Conservation (phyloP, 495 filamentous ascomycete genomes). For the Glonium stellatum region DNA sequence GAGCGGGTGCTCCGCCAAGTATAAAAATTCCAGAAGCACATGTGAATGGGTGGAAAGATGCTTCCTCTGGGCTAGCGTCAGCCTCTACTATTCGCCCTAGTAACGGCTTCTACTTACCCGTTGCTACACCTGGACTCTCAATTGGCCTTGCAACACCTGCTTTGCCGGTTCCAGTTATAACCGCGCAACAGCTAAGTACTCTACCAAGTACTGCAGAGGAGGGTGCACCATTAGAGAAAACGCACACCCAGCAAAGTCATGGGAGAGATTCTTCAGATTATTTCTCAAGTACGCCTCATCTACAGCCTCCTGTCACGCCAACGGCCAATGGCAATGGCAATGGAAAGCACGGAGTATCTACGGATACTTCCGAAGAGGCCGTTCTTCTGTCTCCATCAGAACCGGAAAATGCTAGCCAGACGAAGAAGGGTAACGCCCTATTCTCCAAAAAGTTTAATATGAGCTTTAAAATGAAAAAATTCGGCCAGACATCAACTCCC, state of each 20-base stretch:
- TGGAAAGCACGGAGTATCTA: constrained; percentile 18
- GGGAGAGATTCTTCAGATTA: constrained; percentile 53
- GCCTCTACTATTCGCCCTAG: constrained; percentile 57
- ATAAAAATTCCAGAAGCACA: constrained; percentile 55
- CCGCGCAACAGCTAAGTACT: constrained; percentile 34
- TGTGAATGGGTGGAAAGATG: constrained; percentile 42
- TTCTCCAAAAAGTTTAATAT: constrained; percentile 87
- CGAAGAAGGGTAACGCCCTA: constrained; percentile 59
- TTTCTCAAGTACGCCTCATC: constrained; percentile 47
- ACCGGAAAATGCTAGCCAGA: constrained; percentile 57
- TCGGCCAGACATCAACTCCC: constrained; percentile 64
- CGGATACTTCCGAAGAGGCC: constrained; percentile 9
- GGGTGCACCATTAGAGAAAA: constrained; percentile 40
- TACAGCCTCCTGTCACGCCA: constrained; percentile 12
- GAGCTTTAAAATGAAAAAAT: constrained; percentile 71
- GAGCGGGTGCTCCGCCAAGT: constrained; percentile 53
- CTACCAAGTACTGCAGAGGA: constrained; percentile 48
- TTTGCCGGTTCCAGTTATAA: constrained; percentile 16
- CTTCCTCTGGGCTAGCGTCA: constrained; percentile 46
- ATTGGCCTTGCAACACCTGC: constrained; percentile 75
- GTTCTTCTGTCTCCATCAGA: constrained; percentile 32
- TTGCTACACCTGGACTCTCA: constrained; percentile 64
- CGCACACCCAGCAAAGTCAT: constrained; percentile 40
- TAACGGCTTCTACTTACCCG: constrained; percentile 49
- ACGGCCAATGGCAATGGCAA: constrained; percentile 7